These are phyloP conservation scores for Aspergillus vadensis DNA, from an alignment of 2,329 filamentous ascomycete genomes.

Conservation along the genomic window DNA sequence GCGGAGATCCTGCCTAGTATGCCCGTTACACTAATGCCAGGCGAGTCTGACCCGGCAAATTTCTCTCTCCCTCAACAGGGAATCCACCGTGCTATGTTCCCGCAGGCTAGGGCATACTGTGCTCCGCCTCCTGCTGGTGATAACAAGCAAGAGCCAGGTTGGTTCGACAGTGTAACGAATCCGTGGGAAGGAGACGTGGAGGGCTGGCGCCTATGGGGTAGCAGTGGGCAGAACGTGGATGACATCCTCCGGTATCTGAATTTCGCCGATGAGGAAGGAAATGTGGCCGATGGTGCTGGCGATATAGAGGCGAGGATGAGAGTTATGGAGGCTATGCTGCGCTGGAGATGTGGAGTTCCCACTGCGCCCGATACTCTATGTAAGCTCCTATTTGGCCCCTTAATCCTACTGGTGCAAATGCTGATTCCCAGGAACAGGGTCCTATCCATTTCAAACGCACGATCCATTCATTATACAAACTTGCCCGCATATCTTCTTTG, in stretches of 20 bases:
- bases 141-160: constrained; percentile 57
- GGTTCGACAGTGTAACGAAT: constrained; percentile 89
- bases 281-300: constrained; percentile 26
- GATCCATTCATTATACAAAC: constrained; percentile 85
- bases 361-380: constrained; percentile 95
- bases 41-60: constrained; percentile 82
- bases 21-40: constrained; percentile 85
- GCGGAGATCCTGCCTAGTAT: constrained; percentile 78
- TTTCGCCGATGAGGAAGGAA: constrained; percentile 34
- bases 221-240: constrained; percentile 88
- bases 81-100: constrained; percentile 90
- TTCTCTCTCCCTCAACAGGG: constrained; percentile 88
- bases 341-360: constrained; percentile 88
- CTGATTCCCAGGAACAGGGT: constrained; percentile 59
- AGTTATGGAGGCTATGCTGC: constrained; percentile 92
- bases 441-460: constrained; percentile 91
- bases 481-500: constrained; percentile 90
- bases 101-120: constrained; percentile 68
- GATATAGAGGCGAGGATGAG: constrained; percentile 71
- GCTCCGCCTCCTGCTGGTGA: constrained; percentile 38
- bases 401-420: neutral
- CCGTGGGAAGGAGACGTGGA: constrained; percentile 90
- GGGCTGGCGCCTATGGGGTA: constrained; percentile 84
- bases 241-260: constrained; percentile 92
- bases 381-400: constrained; percentile 50